phyloP scores from a whole-genome alignment of 1,139 yeast species.

The Petasospora rhodanensis region DNA sequence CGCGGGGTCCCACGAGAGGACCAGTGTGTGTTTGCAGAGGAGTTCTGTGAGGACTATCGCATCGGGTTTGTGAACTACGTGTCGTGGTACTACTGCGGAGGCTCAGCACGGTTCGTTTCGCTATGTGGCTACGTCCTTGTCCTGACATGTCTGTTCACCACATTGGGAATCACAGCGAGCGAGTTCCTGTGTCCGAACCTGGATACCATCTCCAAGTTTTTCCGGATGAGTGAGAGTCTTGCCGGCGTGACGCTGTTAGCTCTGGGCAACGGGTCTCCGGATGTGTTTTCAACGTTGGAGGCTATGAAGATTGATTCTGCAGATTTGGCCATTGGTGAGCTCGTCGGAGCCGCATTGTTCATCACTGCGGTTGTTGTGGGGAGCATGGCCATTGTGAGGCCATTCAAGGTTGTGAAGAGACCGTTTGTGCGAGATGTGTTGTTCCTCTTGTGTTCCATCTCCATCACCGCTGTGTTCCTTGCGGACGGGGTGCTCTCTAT shows the following conservation, averaged over 20 bases:
- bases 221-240: slow-evolving; percentile 70
- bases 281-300: slow-evolving; percentile 76
- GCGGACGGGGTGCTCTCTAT: slow-evolving; percentile 48
- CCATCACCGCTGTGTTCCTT: slow-evolving; percentile 38
- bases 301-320: slow-evolving; percentile 70
- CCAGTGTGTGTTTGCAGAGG: slow-evolving; percentile 41
- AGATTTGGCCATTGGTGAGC: slow-evolving; percentile 80
- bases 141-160: slow-evolving; percentile 45
- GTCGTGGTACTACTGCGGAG: slow-evolving; percentile 37
- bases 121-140: slow-evolving; percentile 21
- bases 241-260: slow-evolving; percentile 90
- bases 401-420: slow-evolving; percentile 51
- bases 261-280: slow-evolving; percentile 90
- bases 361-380: slow-evolving; percentile 78
- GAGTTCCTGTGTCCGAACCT: slow-evolving; percentile 77
- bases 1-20: slow-evolving; percentile 28
- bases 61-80: slow-evolving; percentile 43
- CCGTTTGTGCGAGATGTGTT: slow-evolving; percentile 43
- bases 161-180: slow-evolving; percentile 71
- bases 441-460: slow-evolving; percentile 32
- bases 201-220: slow-evolving; percentile 53
- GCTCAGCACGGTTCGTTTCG: slow-evolving; percentile 22
- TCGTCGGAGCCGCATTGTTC: slow-evolving; percentile 80
- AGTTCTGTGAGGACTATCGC: slow-evolving; percentile 37
- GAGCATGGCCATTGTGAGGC: slow-evolving; percentile 62